phyloP scores from a whole-genome alignment of 2,329 filamentous ascomycete species.

The Cordyceps pruinosa region DNA sequence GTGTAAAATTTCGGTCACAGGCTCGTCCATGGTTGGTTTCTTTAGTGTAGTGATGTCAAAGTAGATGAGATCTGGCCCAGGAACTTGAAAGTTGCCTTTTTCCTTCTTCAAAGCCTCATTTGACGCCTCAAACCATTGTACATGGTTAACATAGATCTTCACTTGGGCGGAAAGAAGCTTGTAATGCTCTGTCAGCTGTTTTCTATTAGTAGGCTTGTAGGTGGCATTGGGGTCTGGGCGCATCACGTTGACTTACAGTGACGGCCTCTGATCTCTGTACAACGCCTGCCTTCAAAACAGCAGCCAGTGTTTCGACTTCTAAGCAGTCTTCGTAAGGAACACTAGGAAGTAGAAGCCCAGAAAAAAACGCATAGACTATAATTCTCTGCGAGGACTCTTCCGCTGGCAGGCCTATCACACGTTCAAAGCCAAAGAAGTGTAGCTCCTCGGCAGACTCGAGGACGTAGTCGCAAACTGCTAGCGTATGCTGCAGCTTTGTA shows the following conservation, averaged over 20 bases:
- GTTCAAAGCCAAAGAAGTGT: background rate
- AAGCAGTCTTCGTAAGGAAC: background rate
- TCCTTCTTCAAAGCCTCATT: background rate
- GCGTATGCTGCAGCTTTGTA: background rate
- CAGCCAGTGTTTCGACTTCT: background rate
- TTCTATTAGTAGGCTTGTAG: background rate
- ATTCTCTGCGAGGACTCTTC: background rate
- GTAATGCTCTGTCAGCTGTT: background rate
- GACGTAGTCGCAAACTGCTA: background rate
- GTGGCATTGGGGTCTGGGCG: background rate
- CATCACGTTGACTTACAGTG: background rate
- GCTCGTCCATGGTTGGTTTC: no score
- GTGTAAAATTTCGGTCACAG: no score
- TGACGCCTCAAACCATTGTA: background rate
- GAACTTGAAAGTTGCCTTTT: background rate
- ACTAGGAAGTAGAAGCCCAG: background rate
- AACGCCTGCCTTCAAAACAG: background rate
- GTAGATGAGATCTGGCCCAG: background rate
- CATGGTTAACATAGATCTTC: background rate
- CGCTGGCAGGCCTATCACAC: background rate
- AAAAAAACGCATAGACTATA: background rate
- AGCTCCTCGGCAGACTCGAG: background rate
- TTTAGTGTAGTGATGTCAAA: background rate
- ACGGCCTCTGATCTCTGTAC: background rate
- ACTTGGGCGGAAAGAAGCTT: background rate